Evolutionary conservation across 2,329 filamentous ascomycete genomes (phyloP), one percentile per base, ranked within the genome.

Genomic region (Lomentospora prolificans): DNA sequence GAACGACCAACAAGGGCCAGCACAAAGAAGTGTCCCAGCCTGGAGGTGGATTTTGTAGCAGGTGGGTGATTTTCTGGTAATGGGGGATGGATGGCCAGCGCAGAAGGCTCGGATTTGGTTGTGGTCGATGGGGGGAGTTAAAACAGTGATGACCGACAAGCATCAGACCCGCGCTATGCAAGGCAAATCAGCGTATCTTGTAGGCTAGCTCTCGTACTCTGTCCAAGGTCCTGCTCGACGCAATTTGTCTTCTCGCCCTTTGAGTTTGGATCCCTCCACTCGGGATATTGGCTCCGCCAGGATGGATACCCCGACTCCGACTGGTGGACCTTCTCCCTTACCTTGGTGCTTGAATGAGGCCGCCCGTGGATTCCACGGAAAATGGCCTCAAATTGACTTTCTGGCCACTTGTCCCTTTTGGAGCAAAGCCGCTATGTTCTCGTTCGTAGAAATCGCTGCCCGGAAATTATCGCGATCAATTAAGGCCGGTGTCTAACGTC

Each of bases 321-420:
- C 41, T 55, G 53, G 53, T 55, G 53, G 53, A 55, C n/a, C 28
- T 50, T 55, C 10, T 28, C 19, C 19, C 24, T 36, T 25, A 5
- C 41, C 17, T 54, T 25, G 17, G 25, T 24, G 24, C 14, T 31
- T 3, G 14, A n/a, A n/a, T n/a, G n/a, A n/a, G n/a, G n/a, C n/a
- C n/a, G n/a, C 12, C 22, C 33, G 10, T n/a, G 12, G 9, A 14
- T 28, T 54, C 12, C 36, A n/a, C 17, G 44, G 52, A 44, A n/a
- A 54, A 46, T 44, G 36, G 28, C 12, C 7, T 8, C 7, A n/a
- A n/a, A 4, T 27, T n/a, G 27, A 17, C 33, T 30, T 44, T 36
- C 33, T 36, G 33, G n/a, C 36, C 36, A 54, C 8, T 46, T 17
- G 22, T 27, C 44, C 44, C 6, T 14, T 48, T 48, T 48, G 44